Percentiles rank a stretch among this genome's conserved stretches.
Evolutionary conservation across 192 early-diverging fungal genomes (phyloP).

Genomic region (Coemansia sp.): DNA sequence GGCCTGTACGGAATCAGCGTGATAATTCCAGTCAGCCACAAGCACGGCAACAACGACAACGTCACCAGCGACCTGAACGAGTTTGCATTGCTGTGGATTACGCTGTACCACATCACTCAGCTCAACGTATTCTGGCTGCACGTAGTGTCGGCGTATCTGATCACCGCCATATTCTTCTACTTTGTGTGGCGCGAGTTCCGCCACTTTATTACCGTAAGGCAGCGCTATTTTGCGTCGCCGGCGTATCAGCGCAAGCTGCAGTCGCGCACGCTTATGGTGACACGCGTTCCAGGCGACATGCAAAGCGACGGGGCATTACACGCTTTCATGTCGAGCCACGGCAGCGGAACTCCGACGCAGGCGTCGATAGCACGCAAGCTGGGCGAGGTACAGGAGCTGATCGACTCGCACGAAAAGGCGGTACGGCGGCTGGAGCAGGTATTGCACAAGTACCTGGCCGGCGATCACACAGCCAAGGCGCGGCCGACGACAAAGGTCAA

Average conservation of each 20-base stretch:
- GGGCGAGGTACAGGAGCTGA: conserved; percentile 60
- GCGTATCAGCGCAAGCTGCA: conserved; percentile 62
- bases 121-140: conserved; percentile 65
- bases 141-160: conserved; percentile 56
- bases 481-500: conserved; percentile 47
- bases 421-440: conserved; percentile 66
- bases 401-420: conserved; percentile 61
- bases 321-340: conserved; percentile 50
- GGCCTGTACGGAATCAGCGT: conserved; percentile 58
- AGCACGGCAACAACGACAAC: conserved; percentile 55
- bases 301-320: conserved; percentile 58
- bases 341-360: conserved; percentile 46
- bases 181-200: conserved; percentile 56
- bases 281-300: conserved; percentile 58
- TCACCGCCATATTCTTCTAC: conserved; percentile 56
- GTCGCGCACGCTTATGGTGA: conserved; percentile 66
- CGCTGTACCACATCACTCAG: conserved; percentile 50
- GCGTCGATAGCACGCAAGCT: conserved; percentile 66
- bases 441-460: conserved; percentile 55
- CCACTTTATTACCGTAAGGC: conserved; percentile 53
- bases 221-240: conserved; percentile 59
- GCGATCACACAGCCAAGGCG: conserved; percentile 23
- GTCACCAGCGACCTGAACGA: conserved; percentile 24
- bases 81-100: conserved; percentile 46
- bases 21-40: conserved; percentile 65